phyloP scores from a whole-genome alignment of 1,284 basidiomycete species.

The Exobasidium rhododendri region DNA sequence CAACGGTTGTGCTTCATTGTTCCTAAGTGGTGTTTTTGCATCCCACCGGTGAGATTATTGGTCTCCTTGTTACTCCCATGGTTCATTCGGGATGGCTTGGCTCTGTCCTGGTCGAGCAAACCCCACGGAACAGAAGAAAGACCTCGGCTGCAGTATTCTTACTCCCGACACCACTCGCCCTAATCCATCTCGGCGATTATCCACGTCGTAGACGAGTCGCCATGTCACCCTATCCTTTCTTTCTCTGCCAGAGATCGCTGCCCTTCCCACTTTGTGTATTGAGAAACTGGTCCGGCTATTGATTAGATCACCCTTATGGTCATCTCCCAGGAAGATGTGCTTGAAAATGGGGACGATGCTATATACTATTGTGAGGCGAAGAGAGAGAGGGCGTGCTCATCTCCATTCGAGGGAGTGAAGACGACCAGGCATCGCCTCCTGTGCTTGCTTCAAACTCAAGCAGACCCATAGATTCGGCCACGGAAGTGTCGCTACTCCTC shows the following conservation, averaged over 20 bases:
- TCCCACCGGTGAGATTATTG: not conserved
- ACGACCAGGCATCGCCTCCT: too few relatives aligned
- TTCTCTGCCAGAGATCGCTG: slow-evolving; percentile 40
- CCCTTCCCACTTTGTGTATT: slow-evolving; percentile 24
- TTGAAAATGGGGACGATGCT: slow-evolving; percentile 28
- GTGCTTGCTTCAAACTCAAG: slow-evolving; percentile 18
- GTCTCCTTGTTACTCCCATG: too few relatives aligned
- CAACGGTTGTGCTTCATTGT: slow-evolving; percentile 5
- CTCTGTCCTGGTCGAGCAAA: too few relatives aligned
- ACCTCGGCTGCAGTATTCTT: slow-evolving; percentile 25
- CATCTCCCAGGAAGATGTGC: slow-evolving; percentile 39
- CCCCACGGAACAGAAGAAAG: slow-evolving; percentile 40
- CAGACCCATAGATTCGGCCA: slow-evolving; percentile 13
- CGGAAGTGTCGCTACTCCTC: not conserved
- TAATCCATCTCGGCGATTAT: not conserved
- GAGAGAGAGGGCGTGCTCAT: slow-evolving; percentile 13
- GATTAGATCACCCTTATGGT: slow-evolving; percentile 37
- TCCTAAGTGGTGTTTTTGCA: slow-evolving; percentile 1
- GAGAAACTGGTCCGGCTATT: slow-evolving; percentile 39
- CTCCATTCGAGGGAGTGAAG: slow-evolving; percentile 12
- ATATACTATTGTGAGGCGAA: too few relatives aligned
- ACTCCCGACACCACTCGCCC: not conserved
- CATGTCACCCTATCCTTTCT: slow-evolving; percentile 37
- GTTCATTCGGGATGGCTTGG: too few relatives aligned
- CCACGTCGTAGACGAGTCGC: slow-evolving; percentile 36